Conservation (phyloP, 202 grass and related monocot genomes). For the Eragrostis tef region DNA sequence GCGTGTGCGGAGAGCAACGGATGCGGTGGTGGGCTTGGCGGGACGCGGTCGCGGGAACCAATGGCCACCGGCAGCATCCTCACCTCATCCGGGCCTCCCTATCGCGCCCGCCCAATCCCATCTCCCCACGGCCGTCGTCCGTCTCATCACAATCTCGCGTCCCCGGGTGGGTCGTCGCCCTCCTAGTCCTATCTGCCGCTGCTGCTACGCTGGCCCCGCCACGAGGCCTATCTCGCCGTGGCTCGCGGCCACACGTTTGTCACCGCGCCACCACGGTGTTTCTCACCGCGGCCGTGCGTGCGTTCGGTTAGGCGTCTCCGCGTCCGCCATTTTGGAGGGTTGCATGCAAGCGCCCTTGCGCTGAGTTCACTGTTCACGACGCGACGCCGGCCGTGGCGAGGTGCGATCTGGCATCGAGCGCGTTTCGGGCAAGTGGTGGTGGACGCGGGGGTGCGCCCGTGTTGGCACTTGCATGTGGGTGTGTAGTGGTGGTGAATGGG, state of each 20-base stretch:
- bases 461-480: neutral
- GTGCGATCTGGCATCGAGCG: neutral
- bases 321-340: neutral
- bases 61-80: constrained; percentile 43
- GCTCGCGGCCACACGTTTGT: constrained; percentile 30
- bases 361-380: neutral
- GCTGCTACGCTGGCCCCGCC: neutral
- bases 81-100: constrained; percentile 38
- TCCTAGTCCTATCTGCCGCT: neutral
- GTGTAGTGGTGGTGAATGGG: neutral
- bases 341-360: neutral
- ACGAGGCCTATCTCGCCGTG: neutral
- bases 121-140: neutral
- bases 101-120: constrained; percentile 46
- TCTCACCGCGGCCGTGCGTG: neutral
- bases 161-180: neutral
- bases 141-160: neutral
- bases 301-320: neutral
- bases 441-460: neutral
- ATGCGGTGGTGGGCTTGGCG: constrained; percentile 18
- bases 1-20: constrained; percentile 23
- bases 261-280: neutral
- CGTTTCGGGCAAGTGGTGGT: neutral
- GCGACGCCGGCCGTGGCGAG: neutral
- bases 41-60: constrained; percentile 28